Evolutionary conservation across 139 green algal genomes (phyloP), one percentile per base, ranked within the genome.

Genomic region (Chlamydomonas urium): DNA sequence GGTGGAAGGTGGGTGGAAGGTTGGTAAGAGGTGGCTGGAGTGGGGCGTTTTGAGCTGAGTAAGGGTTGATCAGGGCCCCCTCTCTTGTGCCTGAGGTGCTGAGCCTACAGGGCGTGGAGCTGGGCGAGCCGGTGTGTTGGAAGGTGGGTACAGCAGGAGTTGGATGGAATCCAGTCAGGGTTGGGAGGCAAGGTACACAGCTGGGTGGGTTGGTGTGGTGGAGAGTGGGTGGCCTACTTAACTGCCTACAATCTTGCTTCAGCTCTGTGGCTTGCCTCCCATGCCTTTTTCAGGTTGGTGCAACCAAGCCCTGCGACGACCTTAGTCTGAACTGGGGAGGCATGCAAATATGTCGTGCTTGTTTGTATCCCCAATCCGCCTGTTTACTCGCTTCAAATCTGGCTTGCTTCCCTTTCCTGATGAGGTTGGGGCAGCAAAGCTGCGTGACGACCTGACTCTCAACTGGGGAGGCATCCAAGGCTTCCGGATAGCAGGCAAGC

Each of bases 401-500:
- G 29, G 4, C 14, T 45, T 31, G 23, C 28, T 60, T 17, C 26
- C 19, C 5, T 28, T 23, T 34, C 4, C n/a, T 4, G 31, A 6
- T 36, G 47, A 82, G 70, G 82, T 89, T 38, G 82, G 82, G 1
- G 83, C 79, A 0, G 69, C 81, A 38, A 91, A 91, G 81, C 77
- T 88, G 23, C 50, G 62, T 4, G 77, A 71, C 1, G 84, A 79
- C 4, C 42, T 88, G 5, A 88, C 73, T 6, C 47, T 91, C 38
- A 89, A 89, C 75, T 91, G 77, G 66, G 75, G 69, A 26, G 77
- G 38, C 14, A 67, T 73, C 4, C 72, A 89, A 58, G 86, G 83
- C 29, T 87, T 91, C 62, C 72, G 81, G 2, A 86, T 91, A 29
- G 85, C 85, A 23, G 86, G 86, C 45, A 86, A 87, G 77, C 83